Conservation (phyloP, 306 rosid species). For the Prunus mume region DNA sequence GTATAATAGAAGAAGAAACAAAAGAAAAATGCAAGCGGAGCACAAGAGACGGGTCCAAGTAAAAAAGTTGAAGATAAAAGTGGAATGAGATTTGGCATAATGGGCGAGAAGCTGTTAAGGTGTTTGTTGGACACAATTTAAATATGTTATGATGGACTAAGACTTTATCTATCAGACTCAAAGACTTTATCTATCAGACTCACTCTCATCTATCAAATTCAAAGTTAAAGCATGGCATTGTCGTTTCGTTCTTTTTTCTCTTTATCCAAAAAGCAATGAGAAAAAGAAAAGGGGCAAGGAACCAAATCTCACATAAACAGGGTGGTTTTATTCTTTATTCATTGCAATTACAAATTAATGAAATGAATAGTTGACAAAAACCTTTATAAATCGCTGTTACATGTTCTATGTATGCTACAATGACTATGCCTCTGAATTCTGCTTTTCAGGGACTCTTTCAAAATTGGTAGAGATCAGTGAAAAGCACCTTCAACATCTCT, state of each 20-base stretch:
- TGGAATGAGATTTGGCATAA: neutral
- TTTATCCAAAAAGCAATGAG: neutral
- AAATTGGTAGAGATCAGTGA: constrained; percentile 45
- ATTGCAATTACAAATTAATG: constrained; percentile 40
- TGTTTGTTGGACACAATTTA: neutral
- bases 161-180: neutral
- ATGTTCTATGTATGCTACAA: constrained; percentile 30
- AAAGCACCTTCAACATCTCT: constrained; percentile 60
- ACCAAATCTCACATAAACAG: neutral
- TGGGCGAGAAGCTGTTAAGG: neutral
- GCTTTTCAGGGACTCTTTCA: constrained; percentile 27
- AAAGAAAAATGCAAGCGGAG: neutral
- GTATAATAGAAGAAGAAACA: neutral
- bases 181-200: neutral
- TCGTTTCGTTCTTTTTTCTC: neutral
- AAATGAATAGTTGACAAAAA: constrained; percentile 37
- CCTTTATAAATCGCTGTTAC: constrained; percentile 29
- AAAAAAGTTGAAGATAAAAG: neutral
- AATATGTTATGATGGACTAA: neutral
- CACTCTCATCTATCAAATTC: neutral
- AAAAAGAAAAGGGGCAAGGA: neutral
- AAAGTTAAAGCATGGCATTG: neutral
- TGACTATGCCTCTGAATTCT: constrained; percentile 36
- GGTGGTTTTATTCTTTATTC: constrained; percentile 22
- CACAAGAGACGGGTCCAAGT: too few species aligned